Evolutionary conservation across 768 basidiomycete species (phyloP), one percentile per base, ranked within the genome.

Genomic region (Tylopilus sp.): DNA sequence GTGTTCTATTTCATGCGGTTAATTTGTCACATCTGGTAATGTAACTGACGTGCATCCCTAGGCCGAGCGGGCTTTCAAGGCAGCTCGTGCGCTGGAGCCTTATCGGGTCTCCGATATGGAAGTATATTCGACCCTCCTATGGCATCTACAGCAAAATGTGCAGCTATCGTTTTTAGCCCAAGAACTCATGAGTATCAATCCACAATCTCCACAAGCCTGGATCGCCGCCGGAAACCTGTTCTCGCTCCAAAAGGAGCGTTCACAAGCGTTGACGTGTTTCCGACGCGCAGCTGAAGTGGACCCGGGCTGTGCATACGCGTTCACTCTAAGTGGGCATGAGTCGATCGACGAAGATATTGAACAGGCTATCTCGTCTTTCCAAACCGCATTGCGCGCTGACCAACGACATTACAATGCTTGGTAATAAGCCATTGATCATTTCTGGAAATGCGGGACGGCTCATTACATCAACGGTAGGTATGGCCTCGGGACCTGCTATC

Each of bases 381-480:
- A 97, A 70, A 85, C 83, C 52, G 96, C 96, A 34, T 78, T 99
- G 70, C 84, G 90, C 72, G 86, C 89, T 53, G 94, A 98, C 76
- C 75, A 83, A 64, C 85, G 92, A 72, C 93, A 97, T 73, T 99
- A 98, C 73, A 96, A 97, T 74, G 97, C 97, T 49, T 98, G 97
- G 97, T 97, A 71, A 56, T 34, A 44, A 25, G 33, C 29, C 28
- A 48, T 41, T 48, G 14, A 13, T 31, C n/a, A 22, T 16, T 12
- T 51, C 41, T 34, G 50, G n/a, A 34, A 41, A 29, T 25, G 44
- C 48, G 50, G 37, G 16, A 28, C 41, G 60, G 51, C 55, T 68
- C 52, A 72, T 66, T 61, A 68, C 52, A 52, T 57, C 48, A 60
- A 66, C 56, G 53, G 57, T 64, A 98, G 96, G 96, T 99, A 98